A percentile compares a stretch with the other conserved stretches of the same genome.
phyloP scores from a whole-genome alignment of 192 early-diverging fungal genomes.

The Backusella australiensis region DNA sequence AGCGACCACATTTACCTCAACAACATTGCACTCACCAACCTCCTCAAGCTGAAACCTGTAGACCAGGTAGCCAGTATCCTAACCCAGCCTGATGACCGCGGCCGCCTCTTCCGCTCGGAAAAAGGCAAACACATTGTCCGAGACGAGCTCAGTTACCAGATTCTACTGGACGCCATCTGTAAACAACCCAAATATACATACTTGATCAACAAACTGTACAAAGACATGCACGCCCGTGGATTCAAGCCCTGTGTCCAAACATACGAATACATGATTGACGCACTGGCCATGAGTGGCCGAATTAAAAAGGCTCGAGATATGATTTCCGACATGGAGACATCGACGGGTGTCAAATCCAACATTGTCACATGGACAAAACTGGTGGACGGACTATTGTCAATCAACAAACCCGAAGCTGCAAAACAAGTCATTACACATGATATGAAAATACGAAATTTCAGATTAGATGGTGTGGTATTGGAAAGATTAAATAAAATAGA shows the following conservation, averaged over 20 bases:
- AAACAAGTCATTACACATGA: conserved; percentile 12
- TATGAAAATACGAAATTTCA: conserved; percentile 5
- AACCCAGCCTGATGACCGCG: conserved; percentile 2
- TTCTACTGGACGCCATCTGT: conserved; percentile 15
- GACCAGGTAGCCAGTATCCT: background rate
- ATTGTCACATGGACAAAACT: conserved; percentile 15
- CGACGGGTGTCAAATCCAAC: background rate
- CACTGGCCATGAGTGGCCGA: conserved; percentile 11
- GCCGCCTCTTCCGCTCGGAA: background rate
- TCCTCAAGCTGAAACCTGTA: conserved; percentile 1
- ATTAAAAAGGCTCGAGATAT: conserved; percentile 16
- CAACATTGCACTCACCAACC: conserved; percentile 18
- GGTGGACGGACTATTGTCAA: conserved; percentile 9
- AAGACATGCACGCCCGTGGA: conserved; percentile 22
- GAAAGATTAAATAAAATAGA: conserved; percentile 4
- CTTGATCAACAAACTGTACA: conserved; percentile 11
- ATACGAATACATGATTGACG: conserved; percentile 16
- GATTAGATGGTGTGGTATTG: background rate
- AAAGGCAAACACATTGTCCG: background rate
- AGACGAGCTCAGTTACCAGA: conserved; percentile 17
- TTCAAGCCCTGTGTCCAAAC: conserved; percentile 10
- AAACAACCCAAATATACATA: conserved; percentile 2
- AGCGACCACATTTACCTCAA: conserved; percentile 16
- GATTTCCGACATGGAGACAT: conserved; percentile 22
- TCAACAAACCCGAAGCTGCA: conserved; percentile 10